phyloP scores from a whole-genome alignment of 2,329 filamentous ascomycete genomes.

The Calonectria naviculata region DNA sequence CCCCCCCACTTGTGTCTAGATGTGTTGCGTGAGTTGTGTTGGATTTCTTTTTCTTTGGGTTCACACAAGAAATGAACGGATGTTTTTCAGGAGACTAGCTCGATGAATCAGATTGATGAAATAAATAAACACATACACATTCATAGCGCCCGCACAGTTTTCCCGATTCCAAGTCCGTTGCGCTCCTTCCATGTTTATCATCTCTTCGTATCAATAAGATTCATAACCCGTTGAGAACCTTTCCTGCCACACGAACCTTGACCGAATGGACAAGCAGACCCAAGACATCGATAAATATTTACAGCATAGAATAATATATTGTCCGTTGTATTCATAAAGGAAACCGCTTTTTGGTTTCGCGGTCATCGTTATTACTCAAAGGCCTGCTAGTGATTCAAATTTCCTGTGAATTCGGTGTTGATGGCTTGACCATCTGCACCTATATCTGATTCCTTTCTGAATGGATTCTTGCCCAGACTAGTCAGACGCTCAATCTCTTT shows the following conservation, averaged over 20 bases:
- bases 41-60: no score
- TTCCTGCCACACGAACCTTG: not conserved
- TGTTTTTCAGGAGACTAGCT: not conserved
- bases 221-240: not conserved
- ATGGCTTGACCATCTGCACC: slow-evolving; percentile 50
- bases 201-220: not conserved
- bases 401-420: slow-evolving; percentile 46
- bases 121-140: not conserved
- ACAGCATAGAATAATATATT: not conserved
- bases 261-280: not conserved
- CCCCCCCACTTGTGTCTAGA: not conserved
- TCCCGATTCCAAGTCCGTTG: not conserved
- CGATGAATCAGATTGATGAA: slow-evolving; percentile 2
- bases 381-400: not conserved
- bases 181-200: not conserved
- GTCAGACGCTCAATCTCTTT: slow-evolving; percentile 60
- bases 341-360: not conserved
- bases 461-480: slow-evolving; percentile 59
- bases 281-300: not conserved
- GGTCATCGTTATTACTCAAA: not conserved
- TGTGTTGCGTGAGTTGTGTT: not conserved
- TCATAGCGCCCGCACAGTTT: not conserved
- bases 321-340: not conserved
- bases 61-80: not conserved
- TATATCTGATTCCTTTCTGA: slow-evolving; percentile 58